phyloP scores from a whole-genome alignment of 495 filamentous ascomycete species.

The Oidiodendron maius region DNA sequence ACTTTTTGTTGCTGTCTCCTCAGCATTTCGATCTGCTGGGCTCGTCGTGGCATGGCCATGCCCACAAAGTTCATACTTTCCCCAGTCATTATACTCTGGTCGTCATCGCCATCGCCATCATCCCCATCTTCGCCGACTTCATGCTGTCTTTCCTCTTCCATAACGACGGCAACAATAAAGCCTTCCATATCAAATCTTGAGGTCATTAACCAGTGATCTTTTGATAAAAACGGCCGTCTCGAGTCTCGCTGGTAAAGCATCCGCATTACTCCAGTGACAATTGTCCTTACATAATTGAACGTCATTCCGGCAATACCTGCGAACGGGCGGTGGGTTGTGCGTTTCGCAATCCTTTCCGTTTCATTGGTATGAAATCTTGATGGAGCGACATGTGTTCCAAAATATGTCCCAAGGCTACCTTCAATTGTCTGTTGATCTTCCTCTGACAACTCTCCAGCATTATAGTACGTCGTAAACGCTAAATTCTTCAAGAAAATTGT shows the following conservation, averaged over 20 bases:
- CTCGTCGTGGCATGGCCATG: slow-evolving; percentile 11
- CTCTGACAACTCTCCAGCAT: slow-evolving; percentile 60
- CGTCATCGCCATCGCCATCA: slow-evolving; percentile 41
- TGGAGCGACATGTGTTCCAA: slow-evolving; percentile 26
- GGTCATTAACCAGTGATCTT: slow-evolving; percentile 92
- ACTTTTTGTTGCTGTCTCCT: slow-evolving; percentile 57
- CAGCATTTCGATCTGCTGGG: slow-evolving; percentile 35
- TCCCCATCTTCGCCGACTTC: slow-evolving; percentile 42
- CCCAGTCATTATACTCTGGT: slow-evolving; percentile 28
- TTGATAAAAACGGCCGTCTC: slow-evolving; percentile 72
- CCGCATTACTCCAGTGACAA: slow-evolving; percentile 75
- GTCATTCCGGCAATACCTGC: slow-evolving; percentile 62
- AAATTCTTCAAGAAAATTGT: slow-evolving; percentile 86
- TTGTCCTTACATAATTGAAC: slow-evolving; percentile 69
- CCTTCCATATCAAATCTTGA: slow-evolving; percentile 84
- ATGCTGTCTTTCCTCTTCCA: slow-evolving; percentile 79
- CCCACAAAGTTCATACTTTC: slow-evolving; percentile 10
- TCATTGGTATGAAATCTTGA: slow-evolving; percentile 14
- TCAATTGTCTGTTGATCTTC: slow-evolving; percentile 39
- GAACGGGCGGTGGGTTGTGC: slow-evolving; percentile 23
- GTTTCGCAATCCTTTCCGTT: slow-evolving; percentile 1
- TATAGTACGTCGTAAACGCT: slow-evolving; percentile 86
- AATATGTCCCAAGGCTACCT: slow-evolving; percentile 51
- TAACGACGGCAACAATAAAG: slow-evolving; percentile 80
- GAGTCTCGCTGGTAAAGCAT: slow-evolving; percentile 96